phyloP scores from a whole-genome alignment of 768 basidiomycete genomes.

The Naganishia onofrii region DNA sequence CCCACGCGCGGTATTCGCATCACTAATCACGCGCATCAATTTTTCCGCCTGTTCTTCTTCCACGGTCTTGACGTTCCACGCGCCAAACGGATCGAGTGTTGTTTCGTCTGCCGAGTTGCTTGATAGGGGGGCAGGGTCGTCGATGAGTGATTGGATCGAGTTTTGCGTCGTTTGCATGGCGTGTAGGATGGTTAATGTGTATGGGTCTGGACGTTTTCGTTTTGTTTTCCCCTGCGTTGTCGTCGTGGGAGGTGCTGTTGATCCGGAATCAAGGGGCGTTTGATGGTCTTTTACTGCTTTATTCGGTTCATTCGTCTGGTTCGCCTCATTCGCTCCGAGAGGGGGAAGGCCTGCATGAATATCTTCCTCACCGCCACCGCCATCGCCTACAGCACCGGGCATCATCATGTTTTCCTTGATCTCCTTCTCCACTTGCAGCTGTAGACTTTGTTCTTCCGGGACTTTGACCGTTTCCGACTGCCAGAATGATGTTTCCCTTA shows the following conservation, averaged over 20 bases:
- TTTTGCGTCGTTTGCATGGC: conserved; percentile 27
- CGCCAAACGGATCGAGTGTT: not conserved
- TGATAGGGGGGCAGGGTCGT: not conserved
- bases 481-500: conserved; percentile 27
- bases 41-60: conserved; percentile 17
- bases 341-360: not conserved
- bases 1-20: not conserved
- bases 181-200: conserved; percentile 10
- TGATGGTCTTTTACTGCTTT: not conserved
- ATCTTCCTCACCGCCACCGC: too few species aligned
- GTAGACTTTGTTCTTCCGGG: conserved; percentile 7
- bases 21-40: not conserved
- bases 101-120: not conserved
- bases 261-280: not conserved
- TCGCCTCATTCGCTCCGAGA: too few species aligned
- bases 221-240: not conserved
- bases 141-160: conserved; percentile 1
- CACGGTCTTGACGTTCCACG: conserved; percentile 15
- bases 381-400: not conserved
- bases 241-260: not conserved
- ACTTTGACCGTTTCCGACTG: conserved; percentile 21
- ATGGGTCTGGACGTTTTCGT: conserved; percentile 18
- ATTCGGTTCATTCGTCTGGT: not conserved
- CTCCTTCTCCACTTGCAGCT: not conserved
- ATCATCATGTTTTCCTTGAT: not conserved